Percentiles rank a stretch among this genome's conserved stretches.
These are phyloP conservation scores for Ottelia alismoides DNA, from an alignment of 106 monocot genomes.

Conservation along the genomic window DNA sequence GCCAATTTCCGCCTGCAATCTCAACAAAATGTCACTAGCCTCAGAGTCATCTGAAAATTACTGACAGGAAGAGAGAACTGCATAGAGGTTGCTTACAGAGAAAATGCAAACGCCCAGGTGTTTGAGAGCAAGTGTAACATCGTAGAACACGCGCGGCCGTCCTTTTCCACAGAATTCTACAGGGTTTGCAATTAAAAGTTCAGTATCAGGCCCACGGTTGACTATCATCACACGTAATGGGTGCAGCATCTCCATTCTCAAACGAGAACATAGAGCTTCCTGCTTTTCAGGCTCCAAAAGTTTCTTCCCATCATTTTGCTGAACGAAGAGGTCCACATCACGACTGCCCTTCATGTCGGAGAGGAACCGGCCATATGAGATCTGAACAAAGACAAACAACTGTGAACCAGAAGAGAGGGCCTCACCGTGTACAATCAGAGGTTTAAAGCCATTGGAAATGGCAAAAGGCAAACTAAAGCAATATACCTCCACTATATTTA, in stretches of 20 bases:
- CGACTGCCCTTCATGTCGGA: slow-evolving; percentile 70
- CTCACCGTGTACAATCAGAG: not conserved
- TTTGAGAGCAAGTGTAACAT: slow-evolving; percentile 59
- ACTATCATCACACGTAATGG: slow-evolving; percentile 59
- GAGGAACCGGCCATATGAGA: slow-evolving; percentile 63
- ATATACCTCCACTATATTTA: no score
- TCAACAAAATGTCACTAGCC: not conserved
- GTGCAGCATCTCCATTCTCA: slow-evolving; percentile 81
- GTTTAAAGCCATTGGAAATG: no score
- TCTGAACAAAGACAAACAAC: slow-evolving; percentile 23
- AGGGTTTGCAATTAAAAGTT: slow-evolving; percentile 84
- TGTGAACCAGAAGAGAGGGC: not conserved
- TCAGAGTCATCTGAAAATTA: no score
- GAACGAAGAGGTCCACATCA: slow-evolving; percentile 75
- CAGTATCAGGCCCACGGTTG: slow-evolving; percentile 76
- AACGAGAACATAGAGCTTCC: slow-evolving; percentile 26
- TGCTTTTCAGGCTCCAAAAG: slow-evolving; percentile 75
- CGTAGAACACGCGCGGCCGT: slow-evolving; percentile 77
- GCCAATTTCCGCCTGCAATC: slow-evolving; percentile 73
- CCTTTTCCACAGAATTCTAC: slow-evolving; percentile 85
- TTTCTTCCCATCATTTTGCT: slow-evolving; percentile 78
- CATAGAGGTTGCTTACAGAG: slow-evolving; percentile 37
- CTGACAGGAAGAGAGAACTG: no score
- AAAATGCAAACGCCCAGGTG: slow-evolving; percentile 81
- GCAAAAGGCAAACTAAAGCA: no score